phyloP scores from a whole-genome alignment of 129 eudicot genomes.

The Arctium minus region DNA sequence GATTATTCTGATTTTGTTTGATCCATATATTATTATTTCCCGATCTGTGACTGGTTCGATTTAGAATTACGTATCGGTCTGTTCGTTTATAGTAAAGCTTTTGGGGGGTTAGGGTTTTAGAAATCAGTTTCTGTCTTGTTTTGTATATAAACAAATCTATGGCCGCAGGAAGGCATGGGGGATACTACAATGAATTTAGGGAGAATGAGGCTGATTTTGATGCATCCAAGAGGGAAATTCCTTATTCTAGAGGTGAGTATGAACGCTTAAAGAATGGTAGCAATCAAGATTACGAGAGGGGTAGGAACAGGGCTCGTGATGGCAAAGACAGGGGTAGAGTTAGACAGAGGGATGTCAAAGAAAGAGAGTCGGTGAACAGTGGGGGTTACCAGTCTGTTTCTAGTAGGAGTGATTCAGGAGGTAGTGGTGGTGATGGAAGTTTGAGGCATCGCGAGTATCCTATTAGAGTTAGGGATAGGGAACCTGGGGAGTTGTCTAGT shows the following conservation, averaged over 20 bases:
- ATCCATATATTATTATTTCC: background rate
- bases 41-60: slow-evolving; percentile 15
- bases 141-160: slow-evolving; percentile 27
- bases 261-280: slow-evolving; percentile 23
- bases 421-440: slow-evolving; percentile 35
- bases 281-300: slow-evolving; percentile 30
- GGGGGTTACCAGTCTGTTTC: slow-evolving; percentile 41
- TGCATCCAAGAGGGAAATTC: slow-evolving; percentile 26
- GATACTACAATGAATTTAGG: slow-evolving; percentile 40
- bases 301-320: slow-evolving; percentile 18
- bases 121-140: background rate
- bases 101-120: slow-evolving; percentile 2
- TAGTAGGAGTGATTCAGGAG: slow-evolving; percentile 43
- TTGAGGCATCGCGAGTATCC: slow-evolving; percentile 21
- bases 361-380: slow-evolving; percentile 37
- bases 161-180: slow-evolving; percentile 70
- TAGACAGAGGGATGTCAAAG: slow-evolving; percentile 56
- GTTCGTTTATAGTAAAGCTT: slow-evolving; percentile 3
- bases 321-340: slow-evolving; percentile 39
- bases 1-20: slow-evolving; percentile 11
- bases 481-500: slow-evolving; percentile 76
- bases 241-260: slow-evolving; percentile 34
- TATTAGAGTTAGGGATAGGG: slow-evolving; percentile 43
- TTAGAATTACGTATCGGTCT: background rate
- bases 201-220: slow-evolving; percentile 38